phyloP scores from a whole-genome alignment of 176 grass and related monocot species.

The Avena atlantica region DNA sequence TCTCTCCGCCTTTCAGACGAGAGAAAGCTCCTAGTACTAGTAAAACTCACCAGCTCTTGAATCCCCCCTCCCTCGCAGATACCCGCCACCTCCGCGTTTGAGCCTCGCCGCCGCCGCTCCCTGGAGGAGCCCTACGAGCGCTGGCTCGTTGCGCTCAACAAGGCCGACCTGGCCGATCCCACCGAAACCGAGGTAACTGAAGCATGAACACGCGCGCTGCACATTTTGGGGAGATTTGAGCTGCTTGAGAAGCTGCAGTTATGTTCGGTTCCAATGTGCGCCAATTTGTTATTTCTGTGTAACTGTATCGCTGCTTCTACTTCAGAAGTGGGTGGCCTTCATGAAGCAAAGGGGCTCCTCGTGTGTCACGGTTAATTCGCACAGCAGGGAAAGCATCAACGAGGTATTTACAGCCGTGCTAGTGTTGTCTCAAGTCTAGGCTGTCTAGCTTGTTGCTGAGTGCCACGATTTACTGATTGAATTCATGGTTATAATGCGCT shows the following conservation, averaged over 20 bases:
- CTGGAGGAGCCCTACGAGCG: conserved; percentile 48
- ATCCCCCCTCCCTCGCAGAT: conserved; percentile 35
- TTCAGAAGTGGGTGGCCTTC: conserved; percentile 70
- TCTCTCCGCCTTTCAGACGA: neutral
- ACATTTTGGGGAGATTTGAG: neutral
- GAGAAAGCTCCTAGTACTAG: neutral
- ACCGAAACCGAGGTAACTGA: conserved; percentile 59
- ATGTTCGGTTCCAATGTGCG: neutral
- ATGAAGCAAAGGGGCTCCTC: conserved; percentile 49
- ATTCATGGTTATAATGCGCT: neutral
- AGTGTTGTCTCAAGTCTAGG: neutral
- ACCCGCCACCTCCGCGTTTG: conserved; percentile 59
- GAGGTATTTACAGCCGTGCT: conserved; percentile 44
- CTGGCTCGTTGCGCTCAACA: conserved; percentile 62
- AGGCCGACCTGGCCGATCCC: conserved; percentile 64
- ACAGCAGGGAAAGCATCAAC: conserved; percentile 65
- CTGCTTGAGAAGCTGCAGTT: neutral
- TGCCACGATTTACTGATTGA: neutral
- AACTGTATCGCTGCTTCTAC: conserved; percentile 5
- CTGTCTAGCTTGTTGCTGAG: neutral
- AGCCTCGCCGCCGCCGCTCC: conserved; percentile 29
- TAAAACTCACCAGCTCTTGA: neutral
- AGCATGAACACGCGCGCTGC: neutral
- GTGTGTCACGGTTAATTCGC: conserved; percentile 62
- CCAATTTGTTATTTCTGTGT: neutral